Conservation (phyloP, 2,329 filamentous ascomycete species). For the Epichloe uncinata region DNA sequence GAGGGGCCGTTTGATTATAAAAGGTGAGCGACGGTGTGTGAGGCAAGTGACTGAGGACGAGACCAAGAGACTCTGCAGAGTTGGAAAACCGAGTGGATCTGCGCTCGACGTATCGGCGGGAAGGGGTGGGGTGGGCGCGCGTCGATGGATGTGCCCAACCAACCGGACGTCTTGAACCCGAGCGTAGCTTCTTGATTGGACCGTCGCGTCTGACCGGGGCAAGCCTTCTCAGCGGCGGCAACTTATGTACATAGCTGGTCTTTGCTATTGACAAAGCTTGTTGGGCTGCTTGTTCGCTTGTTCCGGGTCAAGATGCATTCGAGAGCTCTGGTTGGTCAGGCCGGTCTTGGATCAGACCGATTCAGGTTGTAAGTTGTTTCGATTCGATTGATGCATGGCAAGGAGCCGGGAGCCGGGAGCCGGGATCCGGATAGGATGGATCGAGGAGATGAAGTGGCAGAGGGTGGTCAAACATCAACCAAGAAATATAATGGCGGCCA, state of each 20-base stretch:
- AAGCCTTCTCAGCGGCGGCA: background rate
- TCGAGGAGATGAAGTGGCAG: background rate
- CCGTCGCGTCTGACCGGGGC: background rate
- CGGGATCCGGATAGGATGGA: background rate
- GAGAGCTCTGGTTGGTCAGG: conserved; percentile 1
- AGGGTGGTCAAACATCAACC: background rate
- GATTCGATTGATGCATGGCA: background rate
- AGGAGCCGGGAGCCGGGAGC: background rate
- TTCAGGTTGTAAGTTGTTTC: background rate
- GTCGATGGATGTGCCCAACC: background rate
- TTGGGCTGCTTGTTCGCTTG: background rate
- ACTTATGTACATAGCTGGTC: background rate
- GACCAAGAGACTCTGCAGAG: background rate
- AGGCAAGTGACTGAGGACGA: conserved; percentile 5
- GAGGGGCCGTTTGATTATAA: conserved; percentile 7
- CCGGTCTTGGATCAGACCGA: background rate
- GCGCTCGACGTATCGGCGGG: background rate
- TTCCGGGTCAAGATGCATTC: background rate
- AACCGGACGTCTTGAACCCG: background rate
- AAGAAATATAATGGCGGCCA: background rate
- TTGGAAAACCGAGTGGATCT: conserved; percentile 3
- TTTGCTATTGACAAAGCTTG: too few species aligned
- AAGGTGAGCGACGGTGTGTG: conserved; percentile 5
- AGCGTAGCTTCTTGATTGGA: background rate
- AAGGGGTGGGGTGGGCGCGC: background rate